Base-by-base conservation (phyloP, 2,329 filamentous ascomycete species). In the Verticillium nubilum region DNA sequence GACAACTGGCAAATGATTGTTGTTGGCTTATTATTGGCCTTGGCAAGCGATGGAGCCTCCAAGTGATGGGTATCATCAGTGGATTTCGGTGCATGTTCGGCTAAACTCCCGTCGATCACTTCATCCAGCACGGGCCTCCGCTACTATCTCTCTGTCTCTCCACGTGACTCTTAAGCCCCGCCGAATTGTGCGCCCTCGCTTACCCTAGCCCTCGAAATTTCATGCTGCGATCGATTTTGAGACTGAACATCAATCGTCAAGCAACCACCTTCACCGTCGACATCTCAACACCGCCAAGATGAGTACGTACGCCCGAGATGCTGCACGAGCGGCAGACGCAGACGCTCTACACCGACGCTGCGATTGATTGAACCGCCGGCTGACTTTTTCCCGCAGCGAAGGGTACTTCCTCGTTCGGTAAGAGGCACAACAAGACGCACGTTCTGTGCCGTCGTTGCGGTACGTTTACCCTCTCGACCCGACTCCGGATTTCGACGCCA, bases 361-460 rank as follows among this genome's bases (percentile, higher is more conserved):
- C 52, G 52, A 29, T 19, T 53, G 25, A 28, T n/a, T 55, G 52
- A 31, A 56, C 25, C 42, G 52, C 54, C 25, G 26, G 52, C 67
- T 64, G 60, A 64, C 62, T 53, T 59, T 60, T 60, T 60, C 64
- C 66, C 73, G 70, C 68, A 83, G 80, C 80, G 70, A 83, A 83
- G 80, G 80, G 80, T 78, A 83, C 80, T 70, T 81, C 79, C 72
- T 81, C 79, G 73, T 81, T 81, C 72, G 79, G 79, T 76, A 81
- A 81, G 75, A 78, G 92, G 87, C 92, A 96, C 86, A 96, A 94
- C 88, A 96, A 96, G 89, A 92, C 92, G 85, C 93, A 97, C 88
- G 92, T 89, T 79, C 84, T 97, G 81, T 97, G 93, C 91, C 90
- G 93, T 87, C 93, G 93, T 84, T 97, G 92, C 87, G 93, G 92